phyloP scores from a whole-genome alignment of 257 asterid species.

The Ocimum tenuiflorum region DNA sequence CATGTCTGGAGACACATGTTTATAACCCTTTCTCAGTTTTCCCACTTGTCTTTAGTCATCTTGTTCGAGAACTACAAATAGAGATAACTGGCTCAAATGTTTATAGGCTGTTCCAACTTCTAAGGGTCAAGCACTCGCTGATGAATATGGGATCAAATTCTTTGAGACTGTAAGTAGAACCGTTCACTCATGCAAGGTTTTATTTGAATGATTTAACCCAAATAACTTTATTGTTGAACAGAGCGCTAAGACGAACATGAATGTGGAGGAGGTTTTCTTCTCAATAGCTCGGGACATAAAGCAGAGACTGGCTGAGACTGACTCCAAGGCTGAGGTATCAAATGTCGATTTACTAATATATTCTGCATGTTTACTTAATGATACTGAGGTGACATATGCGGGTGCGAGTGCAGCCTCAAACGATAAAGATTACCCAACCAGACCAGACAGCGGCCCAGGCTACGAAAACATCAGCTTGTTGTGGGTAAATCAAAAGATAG shows the following conservation, averaged over 20 bases:
- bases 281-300: conserved; percentile 88
- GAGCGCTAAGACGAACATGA: conserved; percentile 94
- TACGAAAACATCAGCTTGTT: conserved; percentile 74
- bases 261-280: conserved; percentile 96
- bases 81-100: conserved; percentile 12
- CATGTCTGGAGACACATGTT: background rate
- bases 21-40: background rate
- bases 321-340: conserved; percentile 68
- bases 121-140: conserved; percentile 93
- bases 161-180: conserved; percentile 73
- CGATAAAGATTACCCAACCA: conserved; percentile 60
- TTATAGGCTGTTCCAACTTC: conserved; percentile 84
- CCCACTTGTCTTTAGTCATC: background rate
- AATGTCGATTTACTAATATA: background rate
- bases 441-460: conserved; percentile 51
- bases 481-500: conserved; percentile 41
- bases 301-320: conserved; percentile 81
- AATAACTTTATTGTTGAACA: conserved; percentile 33
- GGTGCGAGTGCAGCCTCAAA: conserved; percentile 50
- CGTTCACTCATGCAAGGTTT: conserved; percentile 13
- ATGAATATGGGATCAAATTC: conserved; percentile 90
- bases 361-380: background rate
- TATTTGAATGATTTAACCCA: conserved; percentile 6
- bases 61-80: background rate
- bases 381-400: conserved; percentile 10